phyloP scores from a whole-genome alignment of 1,284 basidiomycete genomes.

The Pyrrhoderma noxium region DNA sequence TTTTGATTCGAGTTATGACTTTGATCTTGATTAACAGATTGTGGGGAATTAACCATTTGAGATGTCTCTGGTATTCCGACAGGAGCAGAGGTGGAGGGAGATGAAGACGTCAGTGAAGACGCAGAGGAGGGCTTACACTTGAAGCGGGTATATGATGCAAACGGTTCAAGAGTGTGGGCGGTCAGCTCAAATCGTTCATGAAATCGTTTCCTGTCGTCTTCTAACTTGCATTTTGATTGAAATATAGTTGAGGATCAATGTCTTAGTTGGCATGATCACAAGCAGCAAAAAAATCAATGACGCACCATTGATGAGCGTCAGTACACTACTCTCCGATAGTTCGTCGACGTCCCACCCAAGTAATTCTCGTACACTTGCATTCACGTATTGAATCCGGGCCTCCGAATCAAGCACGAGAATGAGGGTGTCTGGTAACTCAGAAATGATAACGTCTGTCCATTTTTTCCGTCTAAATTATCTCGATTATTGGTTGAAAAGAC shows the following conservation, averaged over 20 bases:
- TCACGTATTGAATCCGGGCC: conserved; percentile 63
- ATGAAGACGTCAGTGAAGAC: conserved; percentile 4
- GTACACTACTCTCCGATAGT: conserved; percentile 58
- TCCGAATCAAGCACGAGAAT: conserved; percentile 57
- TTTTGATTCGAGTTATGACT: conserved; percentile 27
- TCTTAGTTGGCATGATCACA: not conserved
- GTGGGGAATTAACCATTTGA: too few species aligned
- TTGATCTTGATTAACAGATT: not conserved
- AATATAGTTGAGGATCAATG: not conserved
- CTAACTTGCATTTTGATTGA: conserved; percentile 29
- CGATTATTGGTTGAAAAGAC: too few species aligned
- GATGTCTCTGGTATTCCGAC: too few species aligned
- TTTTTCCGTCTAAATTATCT: conserved; percentile 59
- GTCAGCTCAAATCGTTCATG: conserved; percentile 47
- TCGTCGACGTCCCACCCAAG: conserved; percentile 72
- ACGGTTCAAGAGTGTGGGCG: conserved; percentile 37
- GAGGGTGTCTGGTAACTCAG: conserved; percentile 69
- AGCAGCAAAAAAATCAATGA: conserved; percentile 7
- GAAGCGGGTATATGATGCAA: conserved; percentile 59
- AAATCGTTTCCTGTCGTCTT: conserved; percentile 55
- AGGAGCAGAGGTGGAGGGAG: not conserved
- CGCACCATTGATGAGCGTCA: conserved; percentile 60
- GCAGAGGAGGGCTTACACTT: conserved; percentile 33
- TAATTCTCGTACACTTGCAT: conserved; percentile 59
- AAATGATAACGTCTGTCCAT: conserved; percentile 77